Percentiles rank a stretch among this genome's conserved stretches.
phyloP scores from a whole-genome alignment of 306 rosid genomes.

The Casuarina glauca region DNA sequence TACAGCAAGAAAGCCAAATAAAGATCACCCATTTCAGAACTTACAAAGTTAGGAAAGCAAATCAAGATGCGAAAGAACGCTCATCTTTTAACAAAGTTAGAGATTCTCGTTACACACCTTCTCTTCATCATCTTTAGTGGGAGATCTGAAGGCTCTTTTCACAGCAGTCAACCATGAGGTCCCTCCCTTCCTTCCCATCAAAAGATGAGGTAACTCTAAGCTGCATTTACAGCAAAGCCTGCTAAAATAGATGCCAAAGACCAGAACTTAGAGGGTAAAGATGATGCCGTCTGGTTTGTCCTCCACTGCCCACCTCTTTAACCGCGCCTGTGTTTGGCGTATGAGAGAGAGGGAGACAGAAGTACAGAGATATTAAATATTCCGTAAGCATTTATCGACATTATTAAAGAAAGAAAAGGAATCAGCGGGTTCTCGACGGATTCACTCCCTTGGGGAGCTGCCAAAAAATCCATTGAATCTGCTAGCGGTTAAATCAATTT shows the following conservation, averaged over 20 bases:
- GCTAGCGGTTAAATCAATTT: too few relatives aligned
- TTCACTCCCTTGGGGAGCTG: background rate
- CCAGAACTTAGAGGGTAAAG: conserved; percentile 26
- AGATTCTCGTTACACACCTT: conserved; percentile 41
- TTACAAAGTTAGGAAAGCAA: background rate
- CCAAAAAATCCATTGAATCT: background rate
- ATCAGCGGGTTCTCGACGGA: background rate
- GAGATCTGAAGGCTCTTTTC: conserved; percentile 99
- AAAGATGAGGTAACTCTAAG: conserved; percentile 44
- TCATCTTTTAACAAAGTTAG: background rate
- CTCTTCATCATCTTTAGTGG: conserved; percentile 86
- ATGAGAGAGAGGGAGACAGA: conserved; percentile 4
- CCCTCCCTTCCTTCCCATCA: conserved; percentile 94
- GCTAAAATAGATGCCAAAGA: conserved; percentile 21
- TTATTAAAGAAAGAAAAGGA: background rate
- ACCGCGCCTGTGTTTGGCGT: conserved; percentile 14
- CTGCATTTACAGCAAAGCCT: conserved; percentile 49
- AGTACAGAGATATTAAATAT: background rate
- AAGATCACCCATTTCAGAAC: background rate
- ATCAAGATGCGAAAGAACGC: background rate
- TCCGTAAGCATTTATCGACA: background rate
- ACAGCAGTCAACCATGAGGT: conserved; percentile 94
- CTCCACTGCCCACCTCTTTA: conserved; percentile 23
- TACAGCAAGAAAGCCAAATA: conserved; percentile 24
- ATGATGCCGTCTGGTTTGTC: conserved; percentile 26